Evolutionary conservation across 805 yeast genomes (phyloP).

Genomic region (Candida schatavii): DNA sequence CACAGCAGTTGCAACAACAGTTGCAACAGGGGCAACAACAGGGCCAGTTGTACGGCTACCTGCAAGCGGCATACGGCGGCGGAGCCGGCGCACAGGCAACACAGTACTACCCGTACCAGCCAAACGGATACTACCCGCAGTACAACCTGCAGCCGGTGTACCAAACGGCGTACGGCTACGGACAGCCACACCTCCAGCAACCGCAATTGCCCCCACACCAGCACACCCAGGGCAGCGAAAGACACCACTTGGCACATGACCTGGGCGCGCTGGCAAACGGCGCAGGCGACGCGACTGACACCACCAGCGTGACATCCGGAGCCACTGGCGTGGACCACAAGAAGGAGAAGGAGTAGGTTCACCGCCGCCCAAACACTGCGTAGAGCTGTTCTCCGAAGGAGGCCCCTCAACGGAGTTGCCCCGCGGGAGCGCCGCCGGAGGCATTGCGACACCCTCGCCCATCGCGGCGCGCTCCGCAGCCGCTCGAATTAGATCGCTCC

Average conservation of each 20-base stretch:
- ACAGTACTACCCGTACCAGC: constrained; percentile 7
- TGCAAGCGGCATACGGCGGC: constrained; percentile 3
- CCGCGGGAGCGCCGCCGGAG: no score
- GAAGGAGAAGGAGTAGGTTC: constrained; percentile 2
- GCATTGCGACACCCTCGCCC: no score
- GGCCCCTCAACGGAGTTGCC: no score
- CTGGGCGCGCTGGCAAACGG: background rate
- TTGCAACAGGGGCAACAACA: constrained; percentile 4
- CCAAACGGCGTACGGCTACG: constrained; percentile 4
- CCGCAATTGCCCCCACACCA: constrained; percentile 3
- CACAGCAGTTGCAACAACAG: constrained; percentile 1
- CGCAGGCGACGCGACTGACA: constrained; percentile 1
- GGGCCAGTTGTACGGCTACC: constrained; percentile 4
- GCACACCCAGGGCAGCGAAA: background rate
- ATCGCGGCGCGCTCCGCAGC: no score
- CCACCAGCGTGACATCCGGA: background rate
- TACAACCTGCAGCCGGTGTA: constrained; percentile 6
- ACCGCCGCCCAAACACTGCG: constrained; percentile 2
- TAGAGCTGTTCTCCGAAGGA: no score
- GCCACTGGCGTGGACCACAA: background rate
- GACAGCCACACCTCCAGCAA: constrained; percentile 2
- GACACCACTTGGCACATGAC: constrained; percentile 2
- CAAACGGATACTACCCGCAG: constrained; percentile 3
- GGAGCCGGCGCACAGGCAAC: no score
- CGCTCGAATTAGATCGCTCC: no score